A percentile compares a stretch with the other conserved stretches of the same genome.
phyloP scores from a whole-genome alignment of 768 basidiomycete species.

The Boletus sensibilis region DNA sequence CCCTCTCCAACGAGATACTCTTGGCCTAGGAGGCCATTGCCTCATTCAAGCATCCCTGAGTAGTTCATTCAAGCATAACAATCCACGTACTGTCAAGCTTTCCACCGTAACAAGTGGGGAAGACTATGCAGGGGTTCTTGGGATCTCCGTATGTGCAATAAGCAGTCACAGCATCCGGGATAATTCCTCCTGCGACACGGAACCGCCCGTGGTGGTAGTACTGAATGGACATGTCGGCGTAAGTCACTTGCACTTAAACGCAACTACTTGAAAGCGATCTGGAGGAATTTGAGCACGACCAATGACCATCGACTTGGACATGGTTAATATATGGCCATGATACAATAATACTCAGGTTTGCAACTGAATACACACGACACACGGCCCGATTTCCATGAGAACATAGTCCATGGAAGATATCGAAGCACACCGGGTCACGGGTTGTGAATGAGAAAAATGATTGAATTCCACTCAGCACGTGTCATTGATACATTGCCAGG shows the following conservation, averaged over 20 bases:
- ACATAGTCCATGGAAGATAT: background rate
- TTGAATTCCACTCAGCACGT: background rate
- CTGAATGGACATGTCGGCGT: constrained; percentile 33
- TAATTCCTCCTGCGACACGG: constrained; percentile 48
- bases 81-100: constrained; percentile 47
- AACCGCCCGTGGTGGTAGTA: constrained; percentile 57
- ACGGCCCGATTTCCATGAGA: constrained; percentile 6
- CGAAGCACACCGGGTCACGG: background rate
- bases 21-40: constrained; percentile 39
- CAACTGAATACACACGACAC: background rate
- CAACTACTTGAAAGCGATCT: background rate
- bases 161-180: constrained; percentile 59
- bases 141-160: constrained; percentile 56
- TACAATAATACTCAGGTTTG: background rate
- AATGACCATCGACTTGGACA: background rate
- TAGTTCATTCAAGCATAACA: background rate
- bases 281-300: background rate
- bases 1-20: constrained; percentile 50
- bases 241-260: background rate
- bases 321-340: constrained; percentile 1
- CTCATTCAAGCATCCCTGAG: constrained; percentile 7
- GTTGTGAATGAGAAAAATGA: background rate
- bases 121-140: constrained; percentile 55
- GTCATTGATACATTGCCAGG: too few species aligned
- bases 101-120: constrained; percentile 58